Conservation (phyloP, 352 stramenopile species). For the Phytopythium helicoides region DNA sequence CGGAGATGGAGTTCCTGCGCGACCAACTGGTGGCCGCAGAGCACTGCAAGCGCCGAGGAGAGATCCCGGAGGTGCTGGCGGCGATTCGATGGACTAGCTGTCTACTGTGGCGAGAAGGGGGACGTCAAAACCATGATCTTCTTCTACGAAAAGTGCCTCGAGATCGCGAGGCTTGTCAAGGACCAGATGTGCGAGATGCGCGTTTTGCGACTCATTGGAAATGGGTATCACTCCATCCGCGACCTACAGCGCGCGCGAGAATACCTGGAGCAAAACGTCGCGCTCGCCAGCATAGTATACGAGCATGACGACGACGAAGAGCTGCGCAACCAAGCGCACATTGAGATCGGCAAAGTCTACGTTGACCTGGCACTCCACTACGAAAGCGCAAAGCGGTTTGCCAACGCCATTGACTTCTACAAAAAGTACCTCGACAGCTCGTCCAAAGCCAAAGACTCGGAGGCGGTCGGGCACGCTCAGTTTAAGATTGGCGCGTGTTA, state of each 20-base stretch:
- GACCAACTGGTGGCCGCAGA: slow-evolving; percentile 88
- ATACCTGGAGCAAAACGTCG: slow-evolving; percentile 82
- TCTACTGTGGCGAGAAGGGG: slow-evolving; percentile 68
- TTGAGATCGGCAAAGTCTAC: slow-evolving; percentile 81
- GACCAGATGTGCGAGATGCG: slow-evolving; percentile 87
- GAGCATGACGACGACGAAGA: slow-evolving; percentile 63
- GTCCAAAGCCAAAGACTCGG: slow-evolving; percentile 55
- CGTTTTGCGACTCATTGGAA: slow-evolving; percentile 81
- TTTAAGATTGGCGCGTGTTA: slow-evolving; percentile 78
- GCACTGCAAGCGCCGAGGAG: slow-evolving; percentile 84
- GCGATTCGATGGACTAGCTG: slow-evolving; percentile 82
- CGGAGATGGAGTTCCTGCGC: slow-evolving; percentile 86
- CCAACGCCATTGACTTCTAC: slow-evolving; percentile 65
- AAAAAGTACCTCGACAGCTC: slow-evolving; percentile 74
- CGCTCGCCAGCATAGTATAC: slow-evolving; percentile 67
- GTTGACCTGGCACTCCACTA: slow-evolving; percentile 45
- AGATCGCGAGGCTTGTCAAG: slow-evolving; percentile 85
- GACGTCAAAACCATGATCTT: slow-evolving; percentile 91
- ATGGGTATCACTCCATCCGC: slow-evolving; percentile 69
- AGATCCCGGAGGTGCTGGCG: slow-evolving; percentile 81
- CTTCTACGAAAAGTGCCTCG: slow-evolving; percentile 93
- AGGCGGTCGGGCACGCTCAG: slow-evolving; percentile 59
- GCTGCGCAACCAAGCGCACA: slow-evolving; percentile 46
- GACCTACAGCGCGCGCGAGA: slow-evolving; percentile 72
- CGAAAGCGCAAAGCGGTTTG: slow-evolving; percentile 35